A percentile compares a stretch with the other conserved stretches of the same genome.
Evolutionary conservation across 805 yeast genomes (phyloP).

Genomic region (Pichia scutulata): DNA sequence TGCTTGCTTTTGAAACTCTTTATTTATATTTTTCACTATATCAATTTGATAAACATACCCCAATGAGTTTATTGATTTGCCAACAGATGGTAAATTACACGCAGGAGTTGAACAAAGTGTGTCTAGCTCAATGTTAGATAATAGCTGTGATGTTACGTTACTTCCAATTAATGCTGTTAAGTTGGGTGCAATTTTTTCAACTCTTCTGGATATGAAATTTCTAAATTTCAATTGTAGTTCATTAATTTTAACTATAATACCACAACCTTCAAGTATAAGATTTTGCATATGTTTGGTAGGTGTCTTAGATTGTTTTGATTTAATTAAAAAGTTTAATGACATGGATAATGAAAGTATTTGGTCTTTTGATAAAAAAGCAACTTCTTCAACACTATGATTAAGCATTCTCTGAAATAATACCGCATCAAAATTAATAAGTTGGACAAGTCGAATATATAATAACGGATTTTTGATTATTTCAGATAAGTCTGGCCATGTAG

Average conservation of each 20-base stretch:
- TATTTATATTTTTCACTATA: constrained; percentile 50
- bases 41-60: constrained; percentile 64
- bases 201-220: constrained; percentile 46
- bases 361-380: constrained; percentile 49
- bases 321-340: constrained; percentile 45
- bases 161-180: constrained; percentile 66
- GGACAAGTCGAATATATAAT: constrained; percentile 44
- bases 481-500: constrained; percentile 66
- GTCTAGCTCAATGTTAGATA: constrained; percentile 63
- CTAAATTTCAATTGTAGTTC: constrained; percentile 38
- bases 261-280: constrained; percentile 33
- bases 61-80: constrained; percentile 37
- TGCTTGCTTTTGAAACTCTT: constrained; percentile 56
- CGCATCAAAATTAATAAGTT: constrained; percentile 1
- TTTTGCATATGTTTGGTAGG: neutral
- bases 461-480: constrained; percentile 53
- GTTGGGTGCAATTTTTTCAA: constrained; percentile 70
- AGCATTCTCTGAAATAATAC: neutral
- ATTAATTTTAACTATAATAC: constrained; percentile 39
- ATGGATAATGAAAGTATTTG: constrained; percentile 65
- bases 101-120: constrained; percentile 67
- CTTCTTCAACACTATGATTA: constrained; percentile 12
- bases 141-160: constrained; percentile 60
- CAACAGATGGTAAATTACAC: constrained; percentile 76
- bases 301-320: neutral